Evolutionary conservation across 2,329 filamentous ascomycete species (phyloP), one percentile per base, ranked within the genome.

Genomic region (Penicillium oxalicum): DNA sequence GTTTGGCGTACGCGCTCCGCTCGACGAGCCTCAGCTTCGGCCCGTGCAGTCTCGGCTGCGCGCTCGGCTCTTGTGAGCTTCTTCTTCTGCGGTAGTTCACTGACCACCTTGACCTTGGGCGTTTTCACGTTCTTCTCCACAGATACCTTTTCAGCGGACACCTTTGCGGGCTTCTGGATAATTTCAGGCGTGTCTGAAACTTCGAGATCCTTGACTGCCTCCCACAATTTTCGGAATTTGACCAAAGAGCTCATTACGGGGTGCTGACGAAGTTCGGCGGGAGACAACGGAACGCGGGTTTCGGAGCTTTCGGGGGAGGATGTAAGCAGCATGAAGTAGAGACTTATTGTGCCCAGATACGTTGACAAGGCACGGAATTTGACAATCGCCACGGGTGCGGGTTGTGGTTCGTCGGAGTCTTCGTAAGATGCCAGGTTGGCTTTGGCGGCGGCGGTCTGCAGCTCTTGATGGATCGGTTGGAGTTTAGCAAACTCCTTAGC

Each of bases 281-380:
- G 87, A 47, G 87, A 79, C 55, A 94, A 70, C 0, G 88, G 78
- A 50, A 82, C 77, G 9, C 72, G 69, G 0, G 73, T 69, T 6
- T 76, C 77, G 33, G 75, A 70, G 0, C 74, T 72, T 50, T 83
- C 81, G 43, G 83, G 77, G 2, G 84, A 79, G 1, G 88, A 95
- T 9, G 89, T 88, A n/a, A 98, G 74, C 33, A 97, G 80, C 34
- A 91, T 88, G 67, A 98, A 95, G 69, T 98, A 98, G 82, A 95
- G 91, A 42, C 87, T 85, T 57, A 98, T 76, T 1, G 88, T 80
- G 38, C 87, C 89, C 25, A 97, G 76, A 64, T 98, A 97, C 51
- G 90, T 88, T 4, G 88, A 85, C 35, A 95, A 75, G 9, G 91
- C 83, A 67, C 88, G 84, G 64, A 87, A 84, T 66, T 91, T 93